Base-by-base conservation (phyloP, 164 flowering plant species). In the Paratinospora sagittata region DNA sequence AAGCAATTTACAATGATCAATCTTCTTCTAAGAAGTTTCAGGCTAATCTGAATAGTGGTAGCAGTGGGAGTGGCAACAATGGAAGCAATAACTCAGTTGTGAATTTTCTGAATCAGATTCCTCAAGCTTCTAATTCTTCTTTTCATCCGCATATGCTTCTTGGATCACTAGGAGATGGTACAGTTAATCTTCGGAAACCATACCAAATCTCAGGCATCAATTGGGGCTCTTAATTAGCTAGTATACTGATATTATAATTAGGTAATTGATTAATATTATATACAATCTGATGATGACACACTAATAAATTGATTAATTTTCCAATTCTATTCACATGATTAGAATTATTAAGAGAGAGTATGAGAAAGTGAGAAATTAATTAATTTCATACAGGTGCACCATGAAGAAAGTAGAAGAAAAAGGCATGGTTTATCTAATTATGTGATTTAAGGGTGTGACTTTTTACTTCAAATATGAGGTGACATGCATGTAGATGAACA, bases 201-300 rank as follows among this genome's bases (percentile, higher is more conserved):
- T 88, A 72, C 67, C 88, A 83, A 16, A 79, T 83, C 3, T 77
- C 81, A 0, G 88, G 88, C 30, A 74, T 88, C 80, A 89, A 88
- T 67, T 91, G 97, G 97, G 83, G 80, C 79, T 43, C 88, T 52
- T 52, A 52, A 21, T n/a, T n/a, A n/a, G n/a, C n/a, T n/a, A n/a
- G n/a, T n/a, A n/a, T n/a, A n/a, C n/a, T n/a, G n/a, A n/a, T n/a
- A n/a, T n/a, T 52, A 19, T 52, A 52, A 0, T 0, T 47, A 47
- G 3, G 21, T 14, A 52, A 16, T 52, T 19, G 19, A 52, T 11
- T 43, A 43, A 9, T 9, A 43, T 43, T 43, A 43, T 43, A 43
- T 16, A 43, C 14, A 9, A 43, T 43, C 49, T 43, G 49, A 43
- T 43, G 49, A 43, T 43, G 13, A 43, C 14, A 43, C 49, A 43